Evolutionary conservation across 352 stramenopile species (phyloP), one percentile per base, ranked within the genome.

Genomic region (Sclerospora graminicola): DNA sequence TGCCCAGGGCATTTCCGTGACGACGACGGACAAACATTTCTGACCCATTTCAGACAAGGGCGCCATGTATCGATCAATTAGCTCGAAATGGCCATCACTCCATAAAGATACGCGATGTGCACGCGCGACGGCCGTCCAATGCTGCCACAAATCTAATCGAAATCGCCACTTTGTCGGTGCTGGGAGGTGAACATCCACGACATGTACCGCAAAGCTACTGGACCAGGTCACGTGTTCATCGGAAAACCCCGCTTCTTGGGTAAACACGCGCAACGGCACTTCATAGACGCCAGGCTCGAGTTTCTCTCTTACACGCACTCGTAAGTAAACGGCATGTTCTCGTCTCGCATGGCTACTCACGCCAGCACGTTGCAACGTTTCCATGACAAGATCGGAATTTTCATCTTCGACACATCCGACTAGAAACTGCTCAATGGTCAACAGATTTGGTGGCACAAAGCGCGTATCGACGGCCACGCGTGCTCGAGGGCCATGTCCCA

Each of bases 141-240:
- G 77, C 42, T 89, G 77, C 77, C 77, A 89, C 11, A 89, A 50
- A 52, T 89, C 77, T 42, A 89, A 42, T 51, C 83, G 71, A 52
- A 89, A 89, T 2, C 26, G 39, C 58, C 66, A 87, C 13, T 75
- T 53, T 8, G 26, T 51, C 1, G 77, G 74, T 4, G 48, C 32
- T 3, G 74, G 70, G 4, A 89, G 60, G 14, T 52, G 41, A 1
- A 87, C 59, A 36, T 66, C 64, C 14, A 66, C 67, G 2, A 89
- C 69, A 20, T 66, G 67, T 5, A 89, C 38, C 0, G 66, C 47
- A 26, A 87, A 51, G 8, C 34, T 68, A 18, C 72, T 85, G 5
- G 54, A 66, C 77, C 77, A 89, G 13, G 66, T 76, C 11, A 84
- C 29, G 15, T 75, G 56, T 60, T 89, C 77, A 45, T 89, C 72